Base-by-base conservation (phyloP, 371 early-diverging fungal species). In the Amoeboradix gromovi region DNA sequence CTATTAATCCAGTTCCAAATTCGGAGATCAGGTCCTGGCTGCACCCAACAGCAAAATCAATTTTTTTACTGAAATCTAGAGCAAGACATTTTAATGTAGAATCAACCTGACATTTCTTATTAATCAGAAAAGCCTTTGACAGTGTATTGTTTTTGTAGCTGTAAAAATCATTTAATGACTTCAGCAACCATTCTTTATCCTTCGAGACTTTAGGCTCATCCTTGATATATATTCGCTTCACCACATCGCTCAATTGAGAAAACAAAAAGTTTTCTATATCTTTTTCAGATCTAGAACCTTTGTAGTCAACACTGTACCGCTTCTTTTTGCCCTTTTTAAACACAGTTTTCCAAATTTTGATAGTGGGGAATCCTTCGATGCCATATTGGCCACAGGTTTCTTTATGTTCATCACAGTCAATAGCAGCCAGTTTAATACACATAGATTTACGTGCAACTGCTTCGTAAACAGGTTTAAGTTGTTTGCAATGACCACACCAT, bases 391-490 rank as follows among this genome's bases (percentile, higher is more conserved):
- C 79, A 81, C 94, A 93, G 31, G 91, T 75, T 1, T 83, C 83
- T 31, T 81, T 79, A 73, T 94, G 87, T 29, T 79, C 85, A 0
- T 90, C 91, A 82, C 96, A 95, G 79, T 95, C 94, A 31, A 95
- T 92, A n/a, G n/a, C n/a, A n/a, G n/a, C n/a, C n/a, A n/a, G n/a
- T 80, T 94, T 90, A 76, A 89, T 93, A 68, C 94, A 48, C 22
- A 22, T 5, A 48, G 48, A 48, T 22, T 48, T 48, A 1, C 84
- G 83, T 31, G 96, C 92, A 69, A 92, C 94, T 69, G 75, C 75
- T 73, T 90, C 92, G 76, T 89, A 94, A 73, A 88, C 88, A 68
- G 96, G 96, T 32, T 90, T 92, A 73, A 78, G 71, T 17, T 76
- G 74, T 72, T 30, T 17, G 67, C 67, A 67, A 67, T 17, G 28